Evolutionary conservation across 805 yeast species (phyloP), one percentile per base, ranked within the genome.

Genomic region (Schwanniomyces pseudopolymorphus): DNA sequence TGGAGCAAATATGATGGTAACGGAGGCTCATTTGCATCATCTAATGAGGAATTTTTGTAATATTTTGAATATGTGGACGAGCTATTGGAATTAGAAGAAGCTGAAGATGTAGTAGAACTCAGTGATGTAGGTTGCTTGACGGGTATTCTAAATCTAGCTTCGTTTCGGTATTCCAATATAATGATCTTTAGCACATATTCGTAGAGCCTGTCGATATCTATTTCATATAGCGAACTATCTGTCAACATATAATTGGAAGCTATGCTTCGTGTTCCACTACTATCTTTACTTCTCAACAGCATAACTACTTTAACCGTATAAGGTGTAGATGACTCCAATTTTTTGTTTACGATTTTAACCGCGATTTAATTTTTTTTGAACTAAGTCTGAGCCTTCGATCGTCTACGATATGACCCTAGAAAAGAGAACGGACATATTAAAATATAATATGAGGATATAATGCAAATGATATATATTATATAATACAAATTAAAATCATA

Each of bases 81-180:
- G 8, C 8, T 5, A 22, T 8, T 22, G 8, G 25, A 22, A 22
- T 22, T 22, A 8, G 25, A 22, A 6, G 25, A 22, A 6, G 25
- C 8, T 6, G 25, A 6, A 6, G 25, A 22, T 10, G 22, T 21
- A 2, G 17, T 26, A 5, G 21, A 28, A 19, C 37, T 26, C 11
- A 44, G 21, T 8, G 44, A 35, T 25, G 17, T 17, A 7, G 28
- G 26, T 13, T 33, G 13, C 21, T 51, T 45, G 9, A 53, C 47
- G 6, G 64, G 62, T 13, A 67, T 70, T 43, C 75, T 63, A 64
- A 84, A 85, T 31, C 89, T 63, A 2, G 87, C 87, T 60, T 84
- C 89, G 47, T 76, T 80, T 44, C 78, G 66, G 55, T 85, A 84
- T 40, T 81, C 85, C 16, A 86, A 59, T 10, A 86, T 61, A 2